Conservation (phyloP, 441 rosid genomes). For the Rhodomyrtus psidioides region DNA sequence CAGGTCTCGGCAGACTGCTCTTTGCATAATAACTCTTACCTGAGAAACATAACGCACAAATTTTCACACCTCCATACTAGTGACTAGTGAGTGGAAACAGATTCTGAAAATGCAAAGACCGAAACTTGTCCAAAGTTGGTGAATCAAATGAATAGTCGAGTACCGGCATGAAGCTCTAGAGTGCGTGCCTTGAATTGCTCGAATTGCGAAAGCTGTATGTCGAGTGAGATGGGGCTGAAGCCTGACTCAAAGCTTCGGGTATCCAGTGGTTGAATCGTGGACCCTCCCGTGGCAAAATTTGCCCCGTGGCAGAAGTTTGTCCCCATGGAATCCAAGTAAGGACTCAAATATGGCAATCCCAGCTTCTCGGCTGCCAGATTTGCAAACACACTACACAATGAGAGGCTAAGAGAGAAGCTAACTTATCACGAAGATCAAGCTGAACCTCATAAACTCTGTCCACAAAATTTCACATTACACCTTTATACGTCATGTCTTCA, state of each 20-base stretch:
- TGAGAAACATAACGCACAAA: neutral
- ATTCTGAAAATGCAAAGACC: neutral
- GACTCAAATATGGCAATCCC: neutral
- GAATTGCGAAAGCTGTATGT: neutral
- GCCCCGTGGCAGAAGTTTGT: neutral
- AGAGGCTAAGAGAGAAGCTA: neutral
- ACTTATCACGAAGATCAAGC: neutral
- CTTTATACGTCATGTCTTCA: neutral
- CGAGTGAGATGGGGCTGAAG: conserved; percentile 1
- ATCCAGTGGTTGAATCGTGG: neutral
- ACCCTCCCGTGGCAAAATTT: neutral
- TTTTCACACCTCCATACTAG: neutral
- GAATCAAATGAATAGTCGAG: neutral
- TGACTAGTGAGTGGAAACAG: neutral
- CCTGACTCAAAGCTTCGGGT: neutral
- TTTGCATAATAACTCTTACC: neutral
- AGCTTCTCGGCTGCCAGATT: conserved; percentile 6
- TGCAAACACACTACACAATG: neutral
- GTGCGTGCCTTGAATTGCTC: neutral
- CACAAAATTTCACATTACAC: neutral
- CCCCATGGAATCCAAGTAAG: conserved; percentile 3
- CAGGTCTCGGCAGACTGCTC: neutral
- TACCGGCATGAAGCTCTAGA: neutral
- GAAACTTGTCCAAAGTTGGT: neutral
- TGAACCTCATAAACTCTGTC: neutral